Evolutionary conservation across 2,329 filamentous ascomycete genomes (phyloP), one percentile per base, ranked within the genome.

Genomic region (Geosmithia putterillii): DNA sequence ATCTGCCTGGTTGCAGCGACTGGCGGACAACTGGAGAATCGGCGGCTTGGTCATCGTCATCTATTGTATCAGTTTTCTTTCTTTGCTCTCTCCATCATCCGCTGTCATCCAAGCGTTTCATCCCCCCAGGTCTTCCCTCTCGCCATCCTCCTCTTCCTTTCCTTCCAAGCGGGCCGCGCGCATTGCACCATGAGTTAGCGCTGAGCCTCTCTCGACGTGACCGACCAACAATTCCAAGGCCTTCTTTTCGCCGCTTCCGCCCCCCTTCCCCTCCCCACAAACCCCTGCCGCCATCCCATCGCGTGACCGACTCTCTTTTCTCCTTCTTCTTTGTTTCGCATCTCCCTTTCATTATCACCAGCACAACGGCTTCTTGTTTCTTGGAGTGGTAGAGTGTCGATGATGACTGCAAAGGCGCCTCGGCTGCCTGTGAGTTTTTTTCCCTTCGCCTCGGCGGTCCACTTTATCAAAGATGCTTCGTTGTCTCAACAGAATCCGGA

Each of bases 341-440:
- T 32, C 28, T 32, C 28, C 5, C 5, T 32, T 14, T 12, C 28
- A 14, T 32, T 14, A 32, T 32, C 28, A 32, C 10, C 28, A 9
- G 15, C 28, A 32, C 28, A 32, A 6, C 28, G 10, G 15, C 10
- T 32, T 32, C 5, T 12, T 12, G 3, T 36, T 9, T 39, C 23
- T 32, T 9, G 28, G 17, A 15, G 22, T 17, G 32, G 34, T 32
- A 28, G 34, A 28, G 22, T n/a, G 39, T 32, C 2, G 15, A 34
- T 18, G n/a, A 44, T 59, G 57, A 56, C 55, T 44, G 55, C 47
- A 36, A 54, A 52, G 45, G 50, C 53, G 44, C 49, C 51, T 43
- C 43, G 52, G 49, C 48, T 60, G 54, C 55, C 58, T 45, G 57
- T 59, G 53, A 38, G 54, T 44, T n/a, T 23, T 14, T 20, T 32